Evolutionary conservation across 23 red algal genomes (phyloP), one percentile per base, ranked within the genome.

Genomic region (Chondrus crispus): DNA sequence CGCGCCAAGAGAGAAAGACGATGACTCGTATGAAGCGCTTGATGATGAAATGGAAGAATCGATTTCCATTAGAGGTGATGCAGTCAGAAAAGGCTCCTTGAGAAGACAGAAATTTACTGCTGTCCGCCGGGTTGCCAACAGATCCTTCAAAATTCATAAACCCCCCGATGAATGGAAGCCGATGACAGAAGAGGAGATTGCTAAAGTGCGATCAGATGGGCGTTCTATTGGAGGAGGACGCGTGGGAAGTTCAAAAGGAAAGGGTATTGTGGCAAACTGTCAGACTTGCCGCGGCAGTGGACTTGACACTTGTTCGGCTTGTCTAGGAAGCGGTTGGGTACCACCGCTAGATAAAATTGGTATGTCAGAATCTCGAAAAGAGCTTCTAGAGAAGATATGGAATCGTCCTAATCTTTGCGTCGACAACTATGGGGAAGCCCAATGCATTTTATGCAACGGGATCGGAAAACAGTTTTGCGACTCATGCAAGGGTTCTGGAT

Each of bases 381-480:
- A 76, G 24, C 28, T 92, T 8, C 45, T 73, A 13, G 77, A 84
- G 42, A 53, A 82, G 60, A 69, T 92, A 11, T 92, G 89, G 89
- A 84, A 45, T 33, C 69, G 55, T 16, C 89, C 89, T 5, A 71
- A 82, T 70, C 62, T 92, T 37, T 75, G 82, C 24, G 60, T 84
- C 3, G 79, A 92, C 32, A 69, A 42, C 14, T 46, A 52, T 5
- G 89, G 89, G 3, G 46, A 62, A 37, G 89, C 89, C 8, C 89
- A 92, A 37, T 92, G 89, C 54, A 22, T 84, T 8, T 37, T 55
- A 74, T 92, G 89, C 60, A 84, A 92, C 62, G 79, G 89, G 4
- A 92, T 92, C 11, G 89, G 89, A 33, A 92, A 92, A n/a, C 77
- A 82, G 77, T 92, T 92, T 43, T 92, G 89, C 53, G 9, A 1